Evolutionary conservation across 1,139 yeast species (phyloP), one percentile per base, ranked within the genome.

Genomic region (Saccharomycopsis hybrid): DNA sequence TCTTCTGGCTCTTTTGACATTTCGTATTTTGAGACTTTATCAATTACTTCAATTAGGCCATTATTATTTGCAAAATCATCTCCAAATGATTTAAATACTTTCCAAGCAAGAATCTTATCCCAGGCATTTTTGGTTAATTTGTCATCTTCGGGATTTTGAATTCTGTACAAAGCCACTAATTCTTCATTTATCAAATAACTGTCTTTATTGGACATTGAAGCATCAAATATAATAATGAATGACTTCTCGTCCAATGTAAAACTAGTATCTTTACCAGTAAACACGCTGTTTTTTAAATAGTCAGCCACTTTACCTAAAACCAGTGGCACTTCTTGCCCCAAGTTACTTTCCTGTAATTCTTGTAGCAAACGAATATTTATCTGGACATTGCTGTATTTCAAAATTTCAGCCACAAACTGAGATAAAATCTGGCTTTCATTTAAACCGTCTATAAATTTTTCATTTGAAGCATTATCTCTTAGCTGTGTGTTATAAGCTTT

Each of bases 31-130:
- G 43, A 38, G 2, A 47, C 13, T 13, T 30, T 35, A 25, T 43
- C 24, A 2, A 43, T 31, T 43, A 18, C 28, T 2, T 46, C 44
- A 28, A 43, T 28, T 32, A 47, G 11, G 28, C 4, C 43, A 43
- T 41, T 33, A 24, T 4, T 32, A n/a, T n/a, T n/a, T 5, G 25
- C 8, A 11, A 8, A n/a, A 24, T 44, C 36, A 29, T 28, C 18
- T n/a, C n/a, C n/a, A 33, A 35, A 35, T 4, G 50, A 50, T 40
- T 44, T 46, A 36, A 13, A 47, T n/a, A 47, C 44, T 27, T 50
- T 27, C 53, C 53, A 50, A 18, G 50, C 44, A 29, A 50, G 41
- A 24, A 47, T 11, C 36, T n/a, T 13, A 47, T 50, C 50, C 45
- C 42, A 50, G 11, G 32, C 11, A 5, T 35, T 5, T 36, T 48